These are phyloP conservation scores for Aspergillus conjunctus DNA, from an alignment of 495 filamentous ascomycete genomes.

Conservation along the genomic window DNA sequence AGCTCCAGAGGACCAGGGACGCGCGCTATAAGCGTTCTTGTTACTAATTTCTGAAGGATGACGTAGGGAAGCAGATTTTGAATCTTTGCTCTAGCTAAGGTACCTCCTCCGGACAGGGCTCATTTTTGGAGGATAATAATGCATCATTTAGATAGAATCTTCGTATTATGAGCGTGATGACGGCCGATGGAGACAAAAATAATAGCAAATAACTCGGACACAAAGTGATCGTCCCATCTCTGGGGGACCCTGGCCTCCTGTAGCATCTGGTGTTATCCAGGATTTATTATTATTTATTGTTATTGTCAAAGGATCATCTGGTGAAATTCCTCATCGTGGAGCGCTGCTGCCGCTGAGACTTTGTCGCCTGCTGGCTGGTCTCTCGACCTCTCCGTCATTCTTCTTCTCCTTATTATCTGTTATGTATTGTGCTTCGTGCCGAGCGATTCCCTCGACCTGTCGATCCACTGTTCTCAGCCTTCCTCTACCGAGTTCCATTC, in stretches of 20 bases:
- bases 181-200: no score
- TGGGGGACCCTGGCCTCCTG: no score
- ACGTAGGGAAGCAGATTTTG: conserved; percentile 1
- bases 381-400: background rate
- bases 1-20: background rate
- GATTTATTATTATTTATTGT: no score
- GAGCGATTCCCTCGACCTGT: conserved; percentile 11
- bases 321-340: background rate
- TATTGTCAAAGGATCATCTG: background rate
- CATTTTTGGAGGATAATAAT: background rate
- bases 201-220: no score
- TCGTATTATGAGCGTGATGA: no score
- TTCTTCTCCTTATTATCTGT: background rate
- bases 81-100: no score
- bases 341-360: background rate
- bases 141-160: background rate
- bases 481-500: conserved; percentile 5
- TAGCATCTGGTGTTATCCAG: no score
- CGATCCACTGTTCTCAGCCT: conserved; percentile 15
- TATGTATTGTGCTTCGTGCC: background rate
- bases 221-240: no score
- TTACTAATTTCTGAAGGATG: conserved; percentile 2
- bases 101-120: background rate
- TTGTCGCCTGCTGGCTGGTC: background rate
- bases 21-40: background rate